Base-by-base conservation (phyloP, 768 basidiomycete genomes). In the Sistotremastrum suecicum region DNA sequence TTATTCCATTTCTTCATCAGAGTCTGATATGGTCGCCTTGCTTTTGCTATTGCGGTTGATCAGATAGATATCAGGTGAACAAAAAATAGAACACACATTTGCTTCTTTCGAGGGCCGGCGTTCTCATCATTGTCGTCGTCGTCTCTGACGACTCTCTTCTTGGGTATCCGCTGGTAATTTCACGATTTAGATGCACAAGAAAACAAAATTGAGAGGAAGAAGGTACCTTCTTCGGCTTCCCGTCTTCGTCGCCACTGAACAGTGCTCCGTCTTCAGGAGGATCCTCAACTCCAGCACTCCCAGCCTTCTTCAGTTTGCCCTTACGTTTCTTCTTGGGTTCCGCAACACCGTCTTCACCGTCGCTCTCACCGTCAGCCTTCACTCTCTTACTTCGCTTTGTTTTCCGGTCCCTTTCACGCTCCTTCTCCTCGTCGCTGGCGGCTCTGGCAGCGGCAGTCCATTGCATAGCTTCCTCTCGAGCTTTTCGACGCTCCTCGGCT, bases 11-110 rank as follows among this genome's bases (percentile, higher is more conserved):
- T 84, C 83, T 31, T 86, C 88, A 58, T 91, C 89, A 2, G 86
- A 87, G 58, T 91, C 87, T 5, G 82, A 82, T 42, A 94, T 75
- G 60, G 78, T 73, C 54, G 80, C 89, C 62, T 87, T 89, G 56
- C 85, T 90, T 70, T 91, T 92, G 58, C 89, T 91, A 50, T 8
- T 39, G 32, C 35, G 6, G 50, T 42, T 50, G 38, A 43, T 37
- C 9, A 6, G n/a, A 39, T 20, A 3, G 5, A 11, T 42, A 42
- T 3, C 28, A 12, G 28, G 34, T 5, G 11, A 41, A n/a, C 44
- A 12, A 37, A 29, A 6, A 45, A 39, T 20, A 33, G 31, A 6
- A 70, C 80, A 54, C 51, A 84, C 83, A 75, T 81, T 60, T 82
- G 80, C 60, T 83, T 86, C 66, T 81, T 85, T 34, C 78, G 74